Base-by-base conservation (phyloP, 2,329 filamentous ascomycete species). In the Elsinoe necatrix region DNA sequence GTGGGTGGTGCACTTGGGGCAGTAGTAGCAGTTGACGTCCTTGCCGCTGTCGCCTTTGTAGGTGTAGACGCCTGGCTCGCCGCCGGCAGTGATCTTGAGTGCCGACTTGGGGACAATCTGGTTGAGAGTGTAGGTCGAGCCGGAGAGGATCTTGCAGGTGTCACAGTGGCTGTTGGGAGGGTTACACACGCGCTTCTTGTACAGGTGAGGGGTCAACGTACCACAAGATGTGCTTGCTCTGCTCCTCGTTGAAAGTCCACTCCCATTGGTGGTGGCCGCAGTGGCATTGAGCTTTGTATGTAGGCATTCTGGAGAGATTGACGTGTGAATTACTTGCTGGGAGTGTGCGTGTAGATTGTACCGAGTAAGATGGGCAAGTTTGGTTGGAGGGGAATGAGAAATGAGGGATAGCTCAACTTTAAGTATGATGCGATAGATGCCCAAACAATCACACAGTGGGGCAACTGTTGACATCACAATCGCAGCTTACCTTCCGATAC, bases 21-120 rank as follows among this genome's bases (percentile, higher is more conserved):
- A 81, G 69, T 76, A 81, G 71, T 75, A 81, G 73, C 79, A 82
- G 67, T 80, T 69, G 29, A 80, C 77, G 5, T 70, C 65, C 54
- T 81, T 80, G 62, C 77, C 77, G 75, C 42, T 20, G 8, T 29
- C 27, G 9, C 31, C 16, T 23, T 58, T 50, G 57, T 48, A 51
- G 2, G 31, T 51, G 27, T 51, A 31, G 18, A 51, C 25, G 16
- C 25, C 47, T 51, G 31, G 47, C n/a, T 51, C 31, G 47, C 41
- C 41, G 20, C 41, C 41, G n/a, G 78, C 76, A 54, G 75, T 79
- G 69, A 81, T 71, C 57, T 75, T 75, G 61, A 82, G 69, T 42
- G 72, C 69, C 29, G 70, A 67, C 63, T 73, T 70, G 45, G 76
- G 76, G 55, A 80, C 73, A 66, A 80, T 75, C 60, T 79, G 75